A percentile compares a stretch with the other conserved stretches of the same genome.
Conservation (phyloP, 2,329 filamentous ascomycete genomes). For the Aspergillus fijiensis region DNA sequence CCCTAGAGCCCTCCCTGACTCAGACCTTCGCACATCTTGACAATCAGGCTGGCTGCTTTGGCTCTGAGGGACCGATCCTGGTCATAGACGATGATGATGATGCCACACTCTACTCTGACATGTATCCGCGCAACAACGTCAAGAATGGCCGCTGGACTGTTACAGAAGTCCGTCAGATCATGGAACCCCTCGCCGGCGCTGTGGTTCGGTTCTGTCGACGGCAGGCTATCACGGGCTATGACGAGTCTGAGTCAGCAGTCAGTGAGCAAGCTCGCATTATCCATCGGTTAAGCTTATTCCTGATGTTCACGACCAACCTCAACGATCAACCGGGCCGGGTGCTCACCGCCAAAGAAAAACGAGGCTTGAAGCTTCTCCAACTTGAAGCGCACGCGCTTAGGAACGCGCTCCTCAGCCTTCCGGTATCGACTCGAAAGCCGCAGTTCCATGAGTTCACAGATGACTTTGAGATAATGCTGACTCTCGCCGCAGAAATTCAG, state of each 20-base stretch:
- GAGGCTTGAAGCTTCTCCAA: not conserved
- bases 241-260: not conserved
- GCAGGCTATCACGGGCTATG: not conserved
- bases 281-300: not conserved
- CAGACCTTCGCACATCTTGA: constrained; percentile 6
- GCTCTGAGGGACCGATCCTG: not conserved
- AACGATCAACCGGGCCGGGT: not conserved
- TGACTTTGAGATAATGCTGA: not conserved
- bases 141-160: not conserved
- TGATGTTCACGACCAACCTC: not conserved
- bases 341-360: not conserved
- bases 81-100: constrained; percentile 1
- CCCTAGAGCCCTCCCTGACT: constrained; percentile 3
- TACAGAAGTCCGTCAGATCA: not conserved
- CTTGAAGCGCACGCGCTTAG: not conserved
- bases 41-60: constrained; percentile 1
- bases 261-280: not conserved
- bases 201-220: not conserved
- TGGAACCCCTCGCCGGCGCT: not conserved
- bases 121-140: no score
- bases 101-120: not conserved
- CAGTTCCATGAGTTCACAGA: not conserved
- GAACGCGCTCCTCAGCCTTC: not conserved
- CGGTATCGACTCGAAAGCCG: not conserved
- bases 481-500: not conserved